Conservation (phyloP, 768 basidiomycete genomes). For the Jaapia argillacea region DNA sequence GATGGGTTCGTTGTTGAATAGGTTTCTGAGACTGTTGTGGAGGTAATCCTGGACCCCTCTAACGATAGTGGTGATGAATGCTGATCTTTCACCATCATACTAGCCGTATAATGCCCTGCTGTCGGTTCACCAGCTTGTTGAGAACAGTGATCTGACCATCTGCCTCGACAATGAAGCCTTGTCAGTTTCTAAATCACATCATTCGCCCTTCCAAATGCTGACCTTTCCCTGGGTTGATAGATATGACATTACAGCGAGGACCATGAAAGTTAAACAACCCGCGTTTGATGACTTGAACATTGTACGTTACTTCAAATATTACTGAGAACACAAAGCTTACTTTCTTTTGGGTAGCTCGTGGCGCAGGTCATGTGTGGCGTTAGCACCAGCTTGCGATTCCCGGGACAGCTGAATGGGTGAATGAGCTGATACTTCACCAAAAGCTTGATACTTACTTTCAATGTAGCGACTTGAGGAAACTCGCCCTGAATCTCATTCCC, state of each 20-base stretch:
- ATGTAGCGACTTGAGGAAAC: conserved; percentile 71
- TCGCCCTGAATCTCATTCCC: conserved; percentile 90
- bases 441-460: conserved; percentile 3
- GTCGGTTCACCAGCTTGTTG: conserved; percentile 82
- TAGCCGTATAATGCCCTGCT: conserved; percentile 80
- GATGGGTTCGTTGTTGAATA: conserved; percentile 11
- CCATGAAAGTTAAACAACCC: conserved; percentile 56
- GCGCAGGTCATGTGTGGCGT: conserved; percentile 92
- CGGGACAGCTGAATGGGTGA: conserved; percentile 87
- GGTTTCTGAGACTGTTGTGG: conserved; percentile 41
- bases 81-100: not conserved
- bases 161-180: conserved; percentile 85
- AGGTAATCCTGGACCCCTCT: conserved; percentile 23
- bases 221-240: conserved; percentile 25
- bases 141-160: conserved; percentile 76
- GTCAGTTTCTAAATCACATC: conserved; percentile 28
- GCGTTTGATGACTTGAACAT: conserved; percentile 59
- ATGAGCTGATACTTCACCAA: conserved; percentile 9
- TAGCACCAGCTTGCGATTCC: conserved; percentile 85
- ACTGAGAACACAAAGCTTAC: conserved; percentile 3
- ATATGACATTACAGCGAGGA: conserved; percentile 60
- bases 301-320: conserved; percentile 29
- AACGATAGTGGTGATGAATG: not conserved
- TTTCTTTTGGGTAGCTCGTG: conserved; percentile 39
- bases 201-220: not conserved